Base-by-base conservation (phyloP, 495 filamentous ascomycete genomes). In the Annulohypoxylon nitens region DNA sequence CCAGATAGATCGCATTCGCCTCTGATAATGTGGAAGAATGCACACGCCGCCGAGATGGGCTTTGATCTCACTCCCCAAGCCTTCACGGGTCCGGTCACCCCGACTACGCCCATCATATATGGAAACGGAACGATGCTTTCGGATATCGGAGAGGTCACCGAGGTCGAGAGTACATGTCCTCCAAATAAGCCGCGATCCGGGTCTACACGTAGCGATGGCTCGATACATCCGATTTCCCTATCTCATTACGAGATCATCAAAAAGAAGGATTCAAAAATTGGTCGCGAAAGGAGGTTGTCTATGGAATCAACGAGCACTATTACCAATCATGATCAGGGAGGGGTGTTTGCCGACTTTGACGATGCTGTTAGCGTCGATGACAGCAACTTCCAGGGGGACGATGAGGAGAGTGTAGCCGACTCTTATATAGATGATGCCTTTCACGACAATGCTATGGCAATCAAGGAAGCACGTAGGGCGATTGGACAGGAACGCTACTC, bases 81-180 rank as follows among this genome's bases (percentile, higher is more conserved):
- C 81, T 88, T 81, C 78, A 82, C 78, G 74, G 89, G 86, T 45
- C 83, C 81, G 61, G 82, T 84, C 70, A 90, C 81, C 73, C 86
- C 80, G 58, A 88, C 82, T 67, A 89, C 84, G 43, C 87, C 81
- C 64, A 89, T 86, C 78, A 90, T 85, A 78, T 91, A 82, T 72
- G 86, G 86, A 9, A 88, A 89, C 73, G 87, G 87, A 14, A 89
- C 87, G 50, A 88, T 89, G 85, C 77, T 93, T 59, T 92, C 90
- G 48, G 91, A 92, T 81, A 93, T 93, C 77, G 91, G 91, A 18
- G 91, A 93, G 82, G 91, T 89, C 8, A 89, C 87, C 30, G 87
- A 89, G 73, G 87, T 84, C 18, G 87, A 89, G 77, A 88, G 86
- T 75, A 86, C 84, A 33, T 75, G 73, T 37, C 67, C 66, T 30